Conservation (phyloP, 441 rosid genomes). For the Mallotus japonicus region DNA sequence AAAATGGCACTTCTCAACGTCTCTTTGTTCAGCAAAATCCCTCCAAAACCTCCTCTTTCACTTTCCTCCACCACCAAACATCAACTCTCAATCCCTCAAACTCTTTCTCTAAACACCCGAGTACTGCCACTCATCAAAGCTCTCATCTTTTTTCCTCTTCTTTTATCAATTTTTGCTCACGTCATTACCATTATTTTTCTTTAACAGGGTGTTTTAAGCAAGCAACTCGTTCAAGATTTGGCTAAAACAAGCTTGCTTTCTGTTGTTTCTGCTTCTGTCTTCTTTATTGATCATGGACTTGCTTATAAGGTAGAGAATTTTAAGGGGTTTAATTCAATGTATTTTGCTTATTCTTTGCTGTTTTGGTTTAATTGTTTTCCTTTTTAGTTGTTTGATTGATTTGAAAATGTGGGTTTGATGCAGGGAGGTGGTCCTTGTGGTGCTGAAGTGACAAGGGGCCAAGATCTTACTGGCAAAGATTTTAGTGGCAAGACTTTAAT, state of each 20-base stretch:
- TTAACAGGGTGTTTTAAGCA: constrained; percentile 14
- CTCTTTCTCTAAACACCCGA: constrained; percentile 29
- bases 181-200: background rate
- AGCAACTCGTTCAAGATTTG: constrained; percentile 18
- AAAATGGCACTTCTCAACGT: constrained; percentile 49
- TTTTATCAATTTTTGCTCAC: background rate
- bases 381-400: background rate
- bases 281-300: constrained; percentile 70
- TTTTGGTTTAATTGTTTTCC: background rate
- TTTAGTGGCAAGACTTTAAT: constrained; percentile 79
- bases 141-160: background rate
- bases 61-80: constrained; percentile 6
- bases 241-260: constrained; percentile 58
- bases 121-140: constrained; percentile 22
- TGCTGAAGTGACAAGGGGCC: constrained; percentile 84
- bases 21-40: constrained; percentile 38
- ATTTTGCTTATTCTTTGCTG: background rate
- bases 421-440: constrained; percentile 97
- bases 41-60: constrained; percentile 34
- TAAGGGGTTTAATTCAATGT: background rate
- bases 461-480: constrained; percentile 79
- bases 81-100: constrained; percentile 19
- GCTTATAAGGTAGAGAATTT: constrained; percentile 60
- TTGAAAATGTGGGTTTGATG: constrained; percentile 22
- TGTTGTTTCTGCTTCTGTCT: constrained; percentile 62